Base-by-base conservation (phyloP, 2,329 filamentous ascomycete genomes). In the Neofusicoccum laricinum region DNA sequence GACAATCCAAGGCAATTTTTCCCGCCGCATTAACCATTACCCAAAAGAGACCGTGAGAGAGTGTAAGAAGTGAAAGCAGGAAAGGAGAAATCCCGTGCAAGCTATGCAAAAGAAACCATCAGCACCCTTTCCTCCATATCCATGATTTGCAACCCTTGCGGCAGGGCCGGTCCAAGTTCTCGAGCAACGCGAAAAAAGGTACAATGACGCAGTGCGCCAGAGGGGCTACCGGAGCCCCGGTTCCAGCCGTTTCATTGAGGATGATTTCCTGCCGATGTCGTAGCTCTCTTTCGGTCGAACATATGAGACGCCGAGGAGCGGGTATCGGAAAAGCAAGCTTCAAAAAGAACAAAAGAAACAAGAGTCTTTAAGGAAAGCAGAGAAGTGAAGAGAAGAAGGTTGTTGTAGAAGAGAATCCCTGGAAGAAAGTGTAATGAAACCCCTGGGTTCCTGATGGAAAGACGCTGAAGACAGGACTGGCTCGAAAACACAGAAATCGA, bases 21-120 rank as follows among this genome's bases (percentile, higher is more conserved):
- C 8, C 51, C 53, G 25, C 53, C 53, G 53, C 53, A 58, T 58
- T 45, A 58, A 45, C 38, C 40, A 45, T 58, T 58, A n/a, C 21
- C 53, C 15, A 58, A 43, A 58, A 14, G 15, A n/a, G 40, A 45
- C 3, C n/a, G 6, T 3, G 17, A 15, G 14, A n/a, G 46, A 50
- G 14, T 15, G n/a, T 10, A 10, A 41, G 19, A 0, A 3, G 36
- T n/a, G 15, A 15, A 36, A 41, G 38, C 32, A 43, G 15, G 12
- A 41, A 49, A 21, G 11, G 34, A 53, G 8, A 51, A 36, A 4
- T 25, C 25, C 25, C 4, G 25, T 4, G 25, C 25, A 25, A 25
- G 25, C 25, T n/a, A 36, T 19, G n/a, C 2, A 55, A 15, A 21
- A 40, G 21, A 32, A 57, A 57, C 3, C 6, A 30, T 8, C 17